Conservation (phyloP, 1,284 basidiomycete genomes). For the Malassezia nana region DNA sequence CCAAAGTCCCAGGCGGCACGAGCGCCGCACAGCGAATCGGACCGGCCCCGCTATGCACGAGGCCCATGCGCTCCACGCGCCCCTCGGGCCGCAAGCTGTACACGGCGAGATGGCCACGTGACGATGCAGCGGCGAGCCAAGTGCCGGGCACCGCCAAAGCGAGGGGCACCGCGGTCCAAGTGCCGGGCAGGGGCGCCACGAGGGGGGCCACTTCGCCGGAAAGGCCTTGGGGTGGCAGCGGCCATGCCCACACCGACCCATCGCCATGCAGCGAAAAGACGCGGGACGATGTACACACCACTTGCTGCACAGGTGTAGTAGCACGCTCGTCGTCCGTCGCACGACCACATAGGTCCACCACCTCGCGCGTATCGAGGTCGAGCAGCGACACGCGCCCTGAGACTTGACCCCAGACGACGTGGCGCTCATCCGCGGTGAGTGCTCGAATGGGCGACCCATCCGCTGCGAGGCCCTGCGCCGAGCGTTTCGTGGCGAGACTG, state of each 20-base stretch:
- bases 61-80: background rate
- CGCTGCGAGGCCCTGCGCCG: background rate
- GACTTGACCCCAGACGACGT: slow-evolving; percentile 57
- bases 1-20: background rate
- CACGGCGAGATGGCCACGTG: slow-evolving; percentile 6
- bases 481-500: slow-evolving; percentile 4
- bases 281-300: background rate
- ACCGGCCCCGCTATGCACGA: background rate
- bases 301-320: slow-evolving; percentile 6
- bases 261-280: slow-evolving; percentile 11
- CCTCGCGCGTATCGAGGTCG: background rate
- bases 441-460: slow-evolving; percentile 5
- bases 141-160: background rate
- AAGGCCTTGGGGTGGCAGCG: too few relatives aligned
- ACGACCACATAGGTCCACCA: background rate
- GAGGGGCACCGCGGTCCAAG: slow-evolving; percentile 3
- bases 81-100: background rate
- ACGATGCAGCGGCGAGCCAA: background rate
- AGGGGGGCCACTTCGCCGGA: background rate
- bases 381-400: slow-evolving; percentile 55
- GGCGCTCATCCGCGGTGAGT: slow-evolving; percentile 14
- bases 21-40: slow-evolving; percentile 12
- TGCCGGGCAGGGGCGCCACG: background rate
- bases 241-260: slow-evolving; percentile 6
- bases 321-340: background rate